Evolutionary conservation across 1,139 yeast species (phyloP).

Genomic region (Yarrowia galli): DNA sequence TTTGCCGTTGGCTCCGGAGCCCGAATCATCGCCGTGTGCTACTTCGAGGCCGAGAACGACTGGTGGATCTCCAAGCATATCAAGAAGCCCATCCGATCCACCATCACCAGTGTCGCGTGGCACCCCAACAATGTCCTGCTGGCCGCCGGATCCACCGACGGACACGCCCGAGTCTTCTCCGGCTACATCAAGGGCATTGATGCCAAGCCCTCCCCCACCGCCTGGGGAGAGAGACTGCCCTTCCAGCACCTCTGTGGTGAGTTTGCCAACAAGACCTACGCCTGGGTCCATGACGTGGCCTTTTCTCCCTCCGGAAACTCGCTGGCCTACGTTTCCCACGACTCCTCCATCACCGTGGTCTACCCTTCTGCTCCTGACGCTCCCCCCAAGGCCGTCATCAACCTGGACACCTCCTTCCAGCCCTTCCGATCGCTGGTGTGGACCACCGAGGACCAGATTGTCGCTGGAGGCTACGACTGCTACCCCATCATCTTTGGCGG

Average conservation of each 20-base stretch:
- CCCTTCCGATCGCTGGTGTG: conserved; percentile 83
- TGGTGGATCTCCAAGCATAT: conserved; percentile 99
- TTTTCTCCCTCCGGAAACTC: conserved; percentile 84
- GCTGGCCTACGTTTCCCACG: conserved; percentile 81
- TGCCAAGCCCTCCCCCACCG: conserved; percentile 75
- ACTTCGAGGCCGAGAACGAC: conserved; percentile 93
- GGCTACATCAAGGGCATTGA: conserved; percentile 92
- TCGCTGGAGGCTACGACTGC: conserved; percentile 93
- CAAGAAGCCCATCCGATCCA: conserved; percentile 89
- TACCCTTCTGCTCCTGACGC: conserved; percentile 78
- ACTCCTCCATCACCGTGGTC: conserved; percentile 75
- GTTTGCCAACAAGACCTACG: conserved; percentile 74
- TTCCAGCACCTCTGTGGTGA: conserved; percentile 94
- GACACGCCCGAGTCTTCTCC: conserved; percentile 93
- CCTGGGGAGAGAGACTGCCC: conserved; percentile 96
- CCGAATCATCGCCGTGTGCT: conserved; percentile 91
- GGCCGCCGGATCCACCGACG: conserved; percentile 94
- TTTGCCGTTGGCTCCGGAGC: conserved; percentile 98
- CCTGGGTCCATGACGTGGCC: conserved; percentile 92
- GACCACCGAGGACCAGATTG: conserved; percentile 67
- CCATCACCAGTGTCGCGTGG: conserved; percentile 88
- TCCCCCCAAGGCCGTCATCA: conserved; percentile 56
- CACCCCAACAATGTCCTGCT: conserved; percentile 91
- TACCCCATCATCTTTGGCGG: conserved; percentile 88
- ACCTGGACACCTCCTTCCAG: conserved; percentile 72